Percentiles rank a stretch among this genome's conserved stretches.
phyloP scores from a whole-genome alignment of 2,329 filamentous ascomycete species.

The Apiospora kogelbergensis region DNA sequence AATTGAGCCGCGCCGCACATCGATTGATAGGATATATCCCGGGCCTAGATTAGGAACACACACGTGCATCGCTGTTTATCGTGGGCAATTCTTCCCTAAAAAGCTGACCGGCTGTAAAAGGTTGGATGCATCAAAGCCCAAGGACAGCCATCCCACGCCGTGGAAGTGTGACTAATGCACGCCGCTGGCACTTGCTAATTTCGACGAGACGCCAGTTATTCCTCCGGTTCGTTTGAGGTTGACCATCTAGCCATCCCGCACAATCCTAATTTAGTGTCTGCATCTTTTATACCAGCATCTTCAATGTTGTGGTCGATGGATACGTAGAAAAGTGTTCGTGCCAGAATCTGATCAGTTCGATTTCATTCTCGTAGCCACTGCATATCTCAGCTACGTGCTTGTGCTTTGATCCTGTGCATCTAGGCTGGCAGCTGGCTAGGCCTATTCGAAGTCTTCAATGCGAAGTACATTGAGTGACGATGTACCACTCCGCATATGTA shows the following conservation, averaged over 20 bases:
- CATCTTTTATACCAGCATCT: neutral
- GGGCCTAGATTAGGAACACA: neutral
- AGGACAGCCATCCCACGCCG: neutral
- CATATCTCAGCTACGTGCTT: too few species aligned
- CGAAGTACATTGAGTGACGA: too few species aligned
- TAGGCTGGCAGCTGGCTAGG: too few species aligned
- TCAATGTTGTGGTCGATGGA: too few species aligned
- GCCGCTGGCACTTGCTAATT: conserved; percentile 1
- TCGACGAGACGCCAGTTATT: neutral
- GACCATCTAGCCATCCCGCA: neutral
- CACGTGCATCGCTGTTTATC: neutral
- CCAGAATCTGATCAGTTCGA: too few species aligned
- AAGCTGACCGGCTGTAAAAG: neutral
- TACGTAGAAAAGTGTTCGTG: too few species aligned
- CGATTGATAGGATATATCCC: neutral
- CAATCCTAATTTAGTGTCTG: neutral
- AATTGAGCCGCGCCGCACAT: neutral
- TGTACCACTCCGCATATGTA: too few species aligned
- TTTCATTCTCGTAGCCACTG: too few species aligned
- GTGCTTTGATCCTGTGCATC: too few species aligned
- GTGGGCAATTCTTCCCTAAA: neutral
- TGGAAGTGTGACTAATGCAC: neutral
- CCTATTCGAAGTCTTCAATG: too few species aligned
- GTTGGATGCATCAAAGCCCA: neutral
- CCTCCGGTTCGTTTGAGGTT: neutral